Evolutionary conservation across 2,329 filamentous ascomycete species (phyloP).

Genomic region (Diaporthe sp.): DNA sequence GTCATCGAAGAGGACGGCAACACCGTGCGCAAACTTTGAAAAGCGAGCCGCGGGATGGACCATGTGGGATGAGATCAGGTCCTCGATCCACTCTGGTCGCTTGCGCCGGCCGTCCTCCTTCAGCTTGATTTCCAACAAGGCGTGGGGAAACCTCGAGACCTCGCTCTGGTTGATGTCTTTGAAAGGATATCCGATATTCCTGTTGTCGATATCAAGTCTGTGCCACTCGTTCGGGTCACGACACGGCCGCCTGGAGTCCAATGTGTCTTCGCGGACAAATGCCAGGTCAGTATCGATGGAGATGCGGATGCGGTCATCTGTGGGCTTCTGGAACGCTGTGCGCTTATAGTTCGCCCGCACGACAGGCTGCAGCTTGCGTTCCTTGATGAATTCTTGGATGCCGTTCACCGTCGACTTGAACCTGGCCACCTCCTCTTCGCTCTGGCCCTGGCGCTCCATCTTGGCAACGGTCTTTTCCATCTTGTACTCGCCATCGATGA

Average conservation of each 20-base stretch:
- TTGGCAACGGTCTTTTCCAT: slow-evolving; percentile 93
- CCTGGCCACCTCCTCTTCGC: slow-evolving; percentile 73
- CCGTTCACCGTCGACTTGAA: slow-evolving; percentile 80
- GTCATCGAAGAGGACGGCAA: slow-evolving; percentile 92
- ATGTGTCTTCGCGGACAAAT: slow-evolving; percentile 82
- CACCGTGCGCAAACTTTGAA: slow-evolving; percentile 96
- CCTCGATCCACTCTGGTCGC: slow-evolving; percentile 87
- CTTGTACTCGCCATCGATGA: slow-evolving; percentile 87
- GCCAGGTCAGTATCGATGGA: slow-evolving; percentile 94
- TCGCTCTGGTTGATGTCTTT: slow-evolving; percentile 89
- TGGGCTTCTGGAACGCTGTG: slow-evolving; percentile 95
- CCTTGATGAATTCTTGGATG: slow-evolving; percentile 84
- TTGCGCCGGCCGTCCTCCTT: slow-evolving; percentile 75
- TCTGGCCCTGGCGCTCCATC: slow-evolving; percentile 82
- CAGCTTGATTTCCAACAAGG: slow-evolving; percentile 92
- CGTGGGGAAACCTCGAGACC: slow-evolving; percentile 90
- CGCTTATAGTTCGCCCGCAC: slow-evolving; percentile 93
- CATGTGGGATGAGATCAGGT: slow-evolving; percentile 92
- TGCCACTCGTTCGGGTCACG: slow-evolving; percentile 93
- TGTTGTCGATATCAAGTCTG: slow-evolving; percentile 87
- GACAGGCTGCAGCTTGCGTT: slow-evolving; percentile 84
- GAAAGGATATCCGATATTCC: slow-evolving; percentile 88
- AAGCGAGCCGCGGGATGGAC: slow-evolving; percentile 91
- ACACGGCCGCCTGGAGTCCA: slow-evolving; percentile 88
- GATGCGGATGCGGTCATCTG: slow-evolving; percentile 89